Evolutionary conservation across 2,329 filamentous ascomycete genomes (phyloP).

Genomic region (Hypoxylon sp.): DNA sequence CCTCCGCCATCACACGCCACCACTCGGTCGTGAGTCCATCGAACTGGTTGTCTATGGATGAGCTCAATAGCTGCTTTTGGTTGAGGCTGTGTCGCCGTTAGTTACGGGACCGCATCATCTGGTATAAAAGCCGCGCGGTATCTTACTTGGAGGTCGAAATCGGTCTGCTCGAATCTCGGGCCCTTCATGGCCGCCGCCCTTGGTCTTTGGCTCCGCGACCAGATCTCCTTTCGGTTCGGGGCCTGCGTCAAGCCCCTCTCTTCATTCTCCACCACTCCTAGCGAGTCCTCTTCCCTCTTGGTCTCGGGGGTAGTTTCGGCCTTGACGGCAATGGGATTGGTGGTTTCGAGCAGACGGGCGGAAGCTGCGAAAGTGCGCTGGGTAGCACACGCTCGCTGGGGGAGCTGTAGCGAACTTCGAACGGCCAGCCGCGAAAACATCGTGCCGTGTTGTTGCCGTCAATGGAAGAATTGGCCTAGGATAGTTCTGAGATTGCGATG

Average conservation of each 20-base stretch:
- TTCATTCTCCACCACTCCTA: slow-evolving; percentile 55
- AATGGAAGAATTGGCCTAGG: slow-evolving; percentile 43
- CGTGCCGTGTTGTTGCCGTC: slow-evolving; percentile 62
- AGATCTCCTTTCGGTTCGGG: slow-evolving; percentile 84
- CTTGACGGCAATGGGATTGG: slow-evolving; percentile 54
- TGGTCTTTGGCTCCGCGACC: slow-evolving; percentile 88
- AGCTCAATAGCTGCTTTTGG: slow-evolving; percentile 92
- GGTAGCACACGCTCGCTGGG: slow-evolving; percentile 59
- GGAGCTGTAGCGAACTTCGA: slow-evolving; percentile 57
- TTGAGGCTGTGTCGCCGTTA: slow-evolving; percentile 74
- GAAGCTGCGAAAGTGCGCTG: slow-evolving; percentile 64
- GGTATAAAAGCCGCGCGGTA: slow-evolving; percentile 15
- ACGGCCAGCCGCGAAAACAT: slow-evolving; percentile 61
- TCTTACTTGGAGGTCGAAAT: slow-evolving; percentile 89
- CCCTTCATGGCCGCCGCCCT: slow-evolving; percentile 89
- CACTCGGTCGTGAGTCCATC: slow-evolving; percentile 85
- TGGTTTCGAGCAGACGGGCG: slow-evolving; percentile 60
- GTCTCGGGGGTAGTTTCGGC: slow-evolving; percentile 58
- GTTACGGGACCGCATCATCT: slow-evolving; percentile 28
- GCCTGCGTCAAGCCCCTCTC: slow-evolving; percentile 75
- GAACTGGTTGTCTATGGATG: slow-evolving; percentile 94
- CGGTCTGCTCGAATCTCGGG: slow-evolving; percentile 96
- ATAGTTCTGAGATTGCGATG: slow-evolving; percentile 21
- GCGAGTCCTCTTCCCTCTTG: slow-evolving; percentile 57
- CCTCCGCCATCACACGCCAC: slow-evolving; percentile 94